Evolutionary conservation across 441 rosid genomes (phyloP), one percentile per base, ranked within the genome.

Genomic region (Bocquillonia castaneifolia): DNA sequence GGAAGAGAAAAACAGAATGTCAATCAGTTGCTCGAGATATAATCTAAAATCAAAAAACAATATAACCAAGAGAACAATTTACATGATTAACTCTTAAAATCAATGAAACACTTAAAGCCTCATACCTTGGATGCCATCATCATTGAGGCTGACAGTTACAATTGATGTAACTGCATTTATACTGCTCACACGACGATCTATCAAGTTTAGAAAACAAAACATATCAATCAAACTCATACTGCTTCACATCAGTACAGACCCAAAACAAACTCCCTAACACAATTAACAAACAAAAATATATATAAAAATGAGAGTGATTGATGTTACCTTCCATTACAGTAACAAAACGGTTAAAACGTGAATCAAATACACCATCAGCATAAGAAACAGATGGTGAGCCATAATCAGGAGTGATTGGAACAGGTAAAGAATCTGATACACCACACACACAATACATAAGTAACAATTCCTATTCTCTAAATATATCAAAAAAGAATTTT

Each of bases 261-360:
- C 18, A 9, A 50, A 15, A 6, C 64, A 44, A 57, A 31, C 50
- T 45, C 47, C 1, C 28, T 28, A 36, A 67, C n/a, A 20, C 14
- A 60, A 42, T 22, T 51, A 50, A 59, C 28, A 31, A 15, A 20
- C 8, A n/a, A n/a, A n/a, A n/a, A n/a, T n/a, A n/a, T n/a, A n/a
- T n/a, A n/a, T 42, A 60, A 48, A 34, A 44, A 10, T 0, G 66
- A 72, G 10, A 0, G n/a, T 28, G n/a, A n/a, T n/a, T n/a, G n/a
- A n/a, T n/a, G n/a, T 55, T 77, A 88, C 97, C 97, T 91, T 93
- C 99, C 79, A 82, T 89, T 63, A 91, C 90, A 60, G 89, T 82
- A 29, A 93, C 59, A 66, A 80, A 91, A 62, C 92, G 88, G 67
- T 77, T 72, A 76, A 91, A 81, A 40, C 84, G 84, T 18, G 76